Percentiles rank a stretch among this genome's conserved stretches.
Evolutionary conservation across 129 eudicot genomes (phyloP).

Genomic region (Solidago caesia): DNA sequence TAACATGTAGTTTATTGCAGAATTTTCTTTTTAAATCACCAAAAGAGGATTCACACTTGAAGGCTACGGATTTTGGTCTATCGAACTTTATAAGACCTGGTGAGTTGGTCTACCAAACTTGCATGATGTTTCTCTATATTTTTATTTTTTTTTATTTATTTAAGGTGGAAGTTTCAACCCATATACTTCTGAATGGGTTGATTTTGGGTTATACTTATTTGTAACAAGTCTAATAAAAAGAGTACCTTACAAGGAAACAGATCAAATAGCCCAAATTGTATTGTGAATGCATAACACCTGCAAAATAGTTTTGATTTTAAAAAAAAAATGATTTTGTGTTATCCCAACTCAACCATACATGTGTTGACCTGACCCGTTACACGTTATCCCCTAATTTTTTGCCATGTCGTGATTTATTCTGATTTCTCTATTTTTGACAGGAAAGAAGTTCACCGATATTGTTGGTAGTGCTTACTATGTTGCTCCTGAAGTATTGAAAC

Average conservation of each 20-base stretch:
- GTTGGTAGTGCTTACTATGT: conserved; percentile 99
- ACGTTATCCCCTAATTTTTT: background rate
- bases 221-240: too few relatives aligned
- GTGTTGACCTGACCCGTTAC: background rate
- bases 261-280: background rate
- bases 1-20: conserved; percentile 36
- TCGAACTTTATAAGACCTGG: conserved; percentile 95
- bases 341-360: too few relatives aligned
- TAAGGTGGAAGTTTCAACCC: background rate
- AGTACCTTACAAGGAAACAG: background rate
- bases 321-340: background rate
- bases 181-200: background rate
- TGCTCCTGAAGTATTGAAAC: conserved; percentile 94
- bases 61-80: conserved; percentile 99
- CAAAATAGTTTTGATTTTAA: background rate
- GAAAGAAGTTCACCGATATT: conserved; percentile 75
- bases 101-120: conserved; percentile 23
- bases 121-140: background rate
- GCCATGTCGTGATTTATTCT: background rate
- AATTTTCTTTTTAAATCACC: conserved; percentile 87
- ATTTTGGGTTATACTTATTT: background rate
- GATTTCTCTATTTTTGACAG: conserved; percentile 38
- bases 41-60: conserved; percentile 72
- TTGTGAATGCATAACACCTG: background rate
- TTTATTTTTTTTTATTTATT: background rate